Evolutionary conservation across 768 basidiomycete species (phyloP), one percentile per base, ranked within the genome.

Genomic region (Trametes coccinea): DNA sequence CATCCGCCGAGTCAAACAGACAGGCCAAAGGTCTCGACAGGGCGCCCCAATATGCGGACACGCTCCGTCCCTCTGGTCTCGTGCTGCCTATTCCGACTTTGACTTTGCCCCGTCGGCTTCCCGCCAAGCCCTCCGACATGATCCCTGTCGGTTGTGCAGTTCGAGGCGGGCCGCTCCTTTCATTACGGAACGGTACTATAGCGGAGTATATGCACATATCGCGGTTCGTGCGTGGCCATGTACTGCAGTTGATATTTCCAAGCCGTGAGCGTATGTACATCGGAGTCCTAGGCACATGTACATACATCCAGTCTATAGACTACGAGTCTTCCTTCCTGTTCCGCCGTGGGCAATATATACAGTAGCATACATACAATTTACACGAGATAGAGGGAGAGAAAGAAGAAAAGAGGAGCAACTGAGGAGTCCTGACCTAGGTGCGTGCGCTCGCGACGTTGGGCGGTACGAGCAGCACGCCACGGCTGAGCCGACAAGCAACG

Each of bases 341-440:
- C 10, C 14, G 17, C 30, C 10, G 48, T 11, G 44, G 10, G 33
- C 31, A 46, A 37, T 49, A 57, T 57, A 57, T 49, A 57, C 56
- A 29, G 45, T 49, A 57, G 41, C 56, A 57, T 57, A 57, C 56
- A 57, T 57, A 57, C 56, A 57, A 48, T 47, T 13, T 13, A n/a
- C 41, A 1, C 41, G 41, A 41, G 34, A 43, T 14, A 33, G 7
- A 43, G 4, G 16, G 43, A n/a, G 43, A 16, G 40, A 39, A 37
- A 17, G 34, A 55, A 13, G 22, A 37, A 22, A n/a, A 41, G 47
- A 31, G 11, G 27, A 14, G 5, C 5, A 27, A 27, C 34, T 10
- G 34, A 27, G 17, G 22, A 9, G 41, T 34, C 41, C 31, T 55
- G n/a, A 53, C 33, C 33, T 16, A 14, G 11, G 13, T 17, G n/a